These are phyloP conservation scores for Nidularia sp. DNA, from an alignment of 768 basidiomycete genomes.

Conservation along the genomic window DNA sequence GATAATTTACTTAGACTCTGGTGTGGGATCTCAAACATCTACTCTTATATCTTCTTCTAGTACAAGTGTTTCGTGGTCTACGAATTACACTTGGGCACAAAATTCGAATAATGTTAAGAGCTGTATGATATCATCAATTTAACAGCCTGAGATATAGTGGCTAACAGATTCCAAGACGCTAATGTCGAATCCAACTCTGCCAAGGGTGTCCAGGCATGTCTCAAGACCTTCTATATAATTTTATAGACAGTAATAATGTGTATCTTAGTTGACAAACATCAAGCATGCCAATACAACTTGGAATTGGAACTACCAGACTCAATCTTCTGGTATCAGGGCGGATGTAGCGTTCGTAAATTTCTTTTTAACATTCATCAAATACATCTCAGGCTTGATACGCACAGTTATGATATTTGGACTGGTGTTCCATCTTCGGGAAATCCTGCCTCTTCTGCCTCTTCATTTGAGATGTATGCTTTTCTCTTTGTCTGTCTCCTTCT, in stretches of 20 bases:
- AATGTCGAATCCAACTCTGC: constrained; percentile 42
- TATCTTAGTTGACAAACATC: constrained; percentile 32
- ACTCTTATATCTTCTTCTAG: constrained; percentile 36
- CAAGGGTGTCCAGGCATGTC: constrained; percentile 41
- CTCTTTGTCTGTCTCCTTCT: neutral
- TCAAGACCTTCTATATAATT: neutral
- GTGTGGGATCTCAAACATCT: constrained; percentile 45
- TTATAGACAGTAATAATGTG: neutral
- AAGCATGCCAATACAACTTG: constrained; percentile 44
- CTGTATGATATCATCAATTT: constrained; percentile 27
- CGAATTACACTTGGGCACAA: constrained; percentile 49
- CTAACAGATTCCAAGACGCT: constrained; percentile 29
- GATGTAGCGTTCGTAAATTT: constrained; percentile 40
- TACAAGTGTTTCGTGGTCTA: constrained; percentile 46
- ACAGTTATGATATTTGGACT: constrained; percentile 52
- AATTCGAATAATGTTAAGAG: constrained; percentile 50
- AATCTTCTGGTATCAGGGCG: constrained; percentile 43
- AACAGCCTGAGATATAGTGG: neutral
- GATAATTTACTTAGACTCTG: constrained; percentile 22
- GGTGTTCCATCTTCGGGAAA: constrained; percentile 36
- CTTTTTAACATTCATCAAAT: neutral
- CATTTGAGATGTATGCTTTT: constrained; percentile 46
- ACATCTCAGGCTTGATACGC: neutral
- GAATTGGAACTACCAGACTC: constrained; percentile 43
- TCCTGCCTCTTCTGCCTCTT: constrained; percentile 42